These are phyloP conservation scores for Venturia pyrina DNA, from an alignment of 2,329 filamentous ascomycete species.

Conservation along the genomic window DNA sequence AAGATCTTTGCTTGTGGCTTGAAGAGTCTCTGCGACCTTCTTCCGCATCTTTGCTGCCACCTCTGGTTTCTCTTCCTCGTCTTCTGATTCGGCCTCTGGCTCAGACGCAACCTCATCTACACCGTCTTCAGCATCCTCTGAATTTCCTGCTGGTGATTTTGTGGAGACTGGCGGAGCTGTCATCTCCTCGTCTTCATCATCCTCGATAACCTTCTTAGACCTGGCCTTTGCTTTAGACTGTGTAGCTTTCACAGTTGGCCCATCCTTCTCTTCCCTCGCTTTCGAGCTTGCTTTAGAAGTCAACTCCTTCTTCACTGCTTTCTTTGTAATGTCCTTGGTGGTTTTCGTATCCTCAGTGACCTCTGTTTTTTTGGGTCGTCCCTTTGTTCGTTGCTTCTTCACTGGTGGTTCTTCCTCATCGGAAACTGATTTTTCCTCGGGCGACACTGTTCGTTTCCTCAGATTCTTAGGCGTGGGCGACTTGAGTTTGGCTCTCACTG, in stretches of 20 bases:
- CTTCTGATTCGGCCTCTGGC: constrained; percentile 20
- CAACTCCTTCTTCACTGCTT: constrained; percentile 15
- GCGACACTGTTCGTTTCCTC: background rate
- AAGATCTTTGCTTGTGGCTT: constrained; percentile 60
- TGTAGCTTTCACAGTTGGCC: background rate
- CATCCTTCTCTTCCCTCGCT: constrained; percentile 1
- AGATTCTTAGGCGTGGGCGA: background rate
- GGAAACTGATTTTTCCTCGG: background rate
- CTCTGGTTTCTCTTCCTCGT: constrained; percentile 57
- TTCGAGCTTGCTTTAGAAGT: background rate
- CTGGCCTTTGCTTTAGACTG: background rate
- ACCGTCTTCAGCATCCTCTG: constrained; percentile 1
- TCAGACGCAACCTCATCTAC: constrained; percentile 8
- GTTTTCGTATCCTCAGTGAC: background rate
- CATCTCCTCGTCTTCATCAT: constrained; percentile 16
- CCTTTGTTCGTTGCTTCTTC: constrained; percentile 13
- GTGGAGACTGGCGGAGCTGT: background rate
- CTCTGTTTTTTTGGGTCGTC: background rate
- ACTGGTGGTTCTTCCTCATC: background rate
- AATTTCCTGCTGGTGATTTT: background rate
- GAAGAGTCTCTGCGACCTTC: constrained; percentile 69
- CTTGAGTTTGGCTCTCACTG: background rate
- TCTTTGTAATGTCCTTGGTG: constrained; percentile 16
- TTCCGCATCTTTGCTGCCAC: constrained; percentile 65
- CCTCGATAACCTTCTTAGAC: constrained; percentile 11